Evolutionary conservation across 805 yeast species (phyloP), one percentile per base, ranked within the genome.

Genomic region (Wickerhamomyces strasburgensis): DNA sequence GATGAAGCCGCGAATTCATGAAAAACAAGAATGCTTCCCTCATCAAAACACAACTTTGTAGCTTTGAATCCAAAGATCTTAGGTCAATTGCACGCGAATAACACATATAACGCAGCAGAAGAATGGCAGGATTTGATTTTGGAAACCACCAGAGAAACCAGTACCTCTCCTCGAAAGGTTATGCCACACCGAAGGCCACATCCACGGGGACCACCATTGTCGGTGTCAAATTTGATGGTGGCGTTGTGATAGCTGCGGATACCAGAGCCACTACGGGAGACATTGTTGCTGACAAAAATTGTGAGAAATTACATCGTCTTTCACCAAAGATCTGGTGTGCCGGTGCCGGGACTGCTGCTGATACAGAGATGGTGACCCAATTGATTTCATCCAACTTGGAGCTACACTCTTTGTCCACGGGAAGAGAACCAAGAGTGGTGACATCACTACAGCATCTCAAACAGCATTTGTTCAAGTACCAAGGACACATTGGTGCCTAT

Each of bases 331-430:
- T 89, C 58, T 90, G 97, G 97, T 90, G 98, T 78, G 98, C 98
- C 35, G 98, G 98, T 55, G 98, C 98, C 3, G 98, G 98, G 62
- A 93, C 98, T n/a, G 98, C 98, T 21, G 98, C 98, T 6, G 98
- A 93, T 60, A 93, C 97, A 10, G 98, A 93, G 61, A 87, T 88
- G 79, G 98, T 93, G 27, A 93, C 98, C 5, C 96, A 88, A 61
- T 71, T 93, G 56, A 88, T 88, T 49, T 78, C 87, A 26, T 85
- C 96, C 27, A 89, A 90, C 60, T 68, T 93, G 47, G 98, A 93
- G 64, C 69, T 93, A 44, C 98, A 90, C 62, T 70, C 94, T 7
- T 68, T 88, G 64, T 79, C 83, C 52, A 80, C 90, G 24, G 79
- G 79, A 42, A 78, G 98, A 50, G 78, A 80, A 51, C 98, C 98